Conservation (phyloP, 352 stramenopile genomes). For the Thalassiosira livingstoniorum region DNA sequence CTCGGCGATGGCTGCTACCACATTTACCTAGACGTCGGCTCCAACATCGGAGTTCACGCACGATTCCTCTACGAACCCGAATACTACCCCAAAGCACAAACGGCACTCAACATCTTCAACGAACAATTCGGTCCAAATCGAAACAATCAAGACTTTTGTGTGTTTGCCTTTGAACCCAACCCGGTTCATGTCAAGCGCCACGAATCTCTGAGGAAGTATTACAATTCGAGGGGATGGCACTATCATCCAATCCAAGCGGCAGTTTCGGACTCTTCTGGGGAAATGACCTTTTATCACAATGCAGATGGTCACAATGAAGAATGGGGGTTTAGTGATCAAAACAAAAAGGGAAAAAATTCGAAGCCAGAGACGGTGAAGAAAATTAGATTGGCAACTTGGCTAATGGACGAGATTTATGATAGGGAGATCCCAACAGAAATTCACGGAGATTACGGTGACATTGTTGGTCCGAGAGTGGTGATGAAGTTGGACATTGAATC, state of each 20-base stretch:
- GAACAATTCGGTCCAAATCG: constrained; percentile 32
- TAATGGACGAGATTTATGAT: constrained; percentile 50
- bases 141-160: constrained; percentile 48
- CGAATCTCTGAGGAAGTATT: constrained; percentile 20
- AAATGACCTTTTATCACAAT: constrained; percentile 57
- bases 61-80: constrained; percentile 60
- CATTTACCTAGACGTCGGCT: constrained; percentile 59
- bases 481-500: constrained; percentile 66
- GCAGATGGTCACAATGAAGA: constrained; percentile 31
- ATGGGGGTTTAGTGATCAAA: constrained; percentile 38
- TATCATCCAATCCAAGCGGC: constrained; percentile 48
- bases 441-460: not conserved
- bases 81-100: constrained; percentile 34
- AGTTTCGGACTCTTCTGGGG: constrained; percentile 34
- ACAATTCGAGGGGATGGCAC: constrained; percentile 46
- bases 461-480: constrained; percentile 25
- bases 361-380: constrained; percentile 24
- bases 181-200: constrained; percentile 26
- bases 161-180: constrained; percentile 62
- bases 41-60: constrained; percentile 57
- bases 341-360: constrained; percentile 15
- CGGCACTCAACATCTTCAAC: constrained; percentile 22
- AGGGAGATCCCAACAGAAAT: constrained; percentile 37
- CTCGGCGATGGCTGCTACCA: constrained; percentile 60
- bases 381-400: constrained; percentile 45